Base-by-base conservation (phyloP, 2,329 filamentous ascomycete genomes). In the Chaetomium strumarium region DNA sequence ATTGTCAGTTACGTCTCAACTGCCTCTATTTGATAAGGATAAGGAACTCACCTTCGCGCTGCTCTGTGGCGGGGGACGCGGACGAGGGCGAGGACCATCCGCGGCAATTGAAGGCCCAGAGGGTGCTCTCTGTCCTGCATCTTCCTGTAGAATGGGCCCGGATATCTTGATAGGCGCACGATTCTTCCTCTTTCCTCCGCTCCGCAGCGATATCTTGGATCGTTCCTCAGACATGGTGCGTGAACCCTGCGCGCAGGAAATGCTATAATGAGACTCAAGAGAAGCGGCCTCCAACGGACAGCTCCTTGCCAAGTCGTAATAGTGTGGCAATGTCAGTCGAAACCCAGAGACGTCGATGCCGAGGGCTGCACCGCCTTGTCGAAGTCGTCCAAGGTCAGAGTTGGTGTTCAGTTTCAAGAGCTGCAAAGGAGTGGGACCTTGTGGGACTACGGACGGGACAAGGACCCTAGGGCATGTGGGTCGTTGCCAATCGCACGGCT, bases 81-180 rank as follows among this genome's bases (percentile, higher is more conserved):
- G 71, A 55, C 72, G 72, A 36, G 71, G 63, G 49, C 61, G 60
- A 33, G 64, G 60, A 14, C 60, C 60, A 40, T 61, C 61, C 51
- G 56, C 62, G 53, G 55, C 55, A 59, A 59, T 66, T 17, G 58
- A 51, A 5, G 58, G 59, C 56, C 64, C 56, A 58, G 60, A 52
- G 55, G 61, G 65, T 57, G 56, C 65, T 57, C 58, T 66, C 65
- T 49, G 63, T 60, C 36, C 66, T 20, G 70, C 66, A 53, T 67
- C 75, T 70, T 79, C 72, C 59, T 80, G 78, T 13, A 72, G 70
- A 57, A 84, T 78, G 17, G 81, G 82, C 31, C 70, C 75, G 4
- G 81, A 84, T 59, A 85, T 85, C 66, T 84, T 84, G 64, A 85
- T 84, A 52, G 72, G 71, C 16, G 80, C 80, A n/a, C 81, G 77